Evolutionary conservation across 192 early-diverging fungal genomes (phyloP).

Genomic region (Coemansia sp.): DNA sequence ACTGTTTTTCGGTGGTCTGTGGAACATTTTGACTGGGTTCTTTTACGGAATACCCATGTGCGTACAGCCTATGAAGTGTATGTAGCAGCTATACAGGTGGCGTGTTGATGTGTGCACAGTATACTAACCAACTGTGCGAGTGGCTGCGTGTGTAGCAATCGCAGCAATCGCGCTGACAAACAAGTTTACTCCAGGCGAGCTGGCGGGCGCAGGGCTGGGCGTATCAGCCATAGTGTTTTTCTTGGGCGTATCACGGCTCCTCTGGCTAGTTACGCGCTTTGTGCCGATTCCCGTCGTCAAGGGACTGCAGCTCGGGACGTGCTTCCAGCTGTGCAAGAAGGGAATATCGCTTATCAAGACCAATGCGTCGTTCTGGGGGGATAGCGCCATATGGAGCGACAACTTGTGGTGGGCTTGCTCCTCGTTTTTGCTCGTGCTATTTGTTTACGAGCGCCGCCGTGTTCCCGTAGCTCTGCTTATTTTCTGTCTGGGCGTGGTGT

Average conservation of each 20-base stretch:
- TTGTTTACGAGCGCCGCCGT: conserved; percentile 62
- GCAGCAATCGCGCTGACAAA: conserved; percentile 75
- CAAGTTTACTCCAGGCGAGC: conserved; percentile 65
- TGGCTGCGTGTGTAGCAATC: conserved; percentile 55
- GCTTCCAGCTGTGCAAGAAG: conserved; percentile 66
- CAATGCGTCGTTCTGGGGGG: conserved; percentile 55
- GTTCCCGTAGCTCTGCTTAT: conserved; percentile 70
- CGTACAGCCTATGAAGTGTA: conserved; percentile 92
- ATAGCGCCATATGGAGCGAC: conserved; percentile 64
- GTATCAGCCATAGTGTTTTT: conserved; percentile 64
- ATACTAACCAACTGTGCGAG: background rate
- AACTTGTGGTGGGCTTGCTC: conserved; percentile 72
- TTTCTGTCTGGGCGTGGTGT: conserved; percentile 66
- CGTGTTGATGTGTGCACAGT: background rate
- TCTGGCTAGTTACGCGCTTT: conserved; percentile 64
- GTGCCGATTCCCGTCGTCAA: conserved; percentile 74
- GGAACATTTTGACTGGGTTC: conserved; percentile 79
- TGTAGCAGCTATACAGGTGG: conserved; percentile 7
- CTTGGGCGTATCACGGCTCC: conserved; percentile 67
- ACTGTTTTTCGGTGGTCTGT: conserved; percentile 83
- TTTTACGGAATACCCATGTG: conserved; percentile 81
- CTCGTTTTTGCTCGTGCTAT: conserved; percentile 66
- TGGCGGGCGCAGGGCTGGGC: conserved; percentile 69
- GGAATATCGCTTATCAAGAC: conserved; percentile 62
- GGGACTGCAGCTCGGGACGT: conserved; percentile 77